phyloP scores from a whole-genome alignment of 176 grass and related monocot species.

The Aegilops speltoides region DNA sequence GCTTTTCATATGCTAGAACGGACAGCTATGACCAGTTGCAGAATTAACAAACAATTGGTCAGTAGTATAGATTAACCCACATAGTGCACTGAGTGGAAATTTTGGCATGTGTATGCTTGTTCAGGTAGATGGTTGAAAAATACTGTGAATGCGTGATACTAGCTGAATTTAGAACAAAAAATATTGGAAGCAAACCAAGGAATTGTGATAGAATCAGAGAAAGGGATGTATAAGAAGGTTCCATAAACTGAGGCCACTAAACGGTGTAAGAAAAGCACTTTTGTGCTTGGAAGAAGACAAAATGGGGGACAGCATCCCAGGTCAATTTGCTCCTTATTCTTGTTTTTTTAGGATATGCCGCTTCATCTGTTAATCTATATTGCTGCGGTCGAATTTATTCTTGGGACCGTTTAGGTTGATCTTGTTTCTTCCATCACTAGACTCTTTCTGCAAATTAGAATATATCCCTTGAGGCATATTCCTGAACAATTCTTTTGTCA shows the following conservation, averaged over 20 bases:
- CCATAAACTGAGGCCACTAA: neutral
- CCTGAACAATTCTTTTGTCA: neutral
- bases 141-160: neutral
- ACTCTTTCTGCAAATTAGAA: neutral
- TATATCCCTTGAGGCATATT: neutral
- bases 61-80: neutral
- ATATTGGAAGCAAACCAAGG: neutral
- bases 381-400: neutral
- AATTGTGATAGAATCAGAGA: neutral
- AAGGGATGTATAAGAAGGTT: neutral
- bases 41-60: neutral
- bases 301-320: neutral
- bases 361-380: neutral
- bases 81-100: neutral
- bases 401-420: neutral
- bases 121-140: neutral
- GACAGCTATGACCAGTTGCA: neutral
- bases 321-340: constrained; percentile 20
- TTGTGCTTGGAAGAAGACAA: neutral
- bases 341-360: constrained; percentile 7
- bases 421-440: neutral
- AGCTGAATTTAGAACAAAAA: neutral
- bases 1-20: neutral
- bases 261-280: neutral
- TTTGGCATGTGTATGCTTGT: neutral